These are phyloP conservation scores for Dictyostelium brefeldianum DNA, from an alignment of 78 protist genomes.

Conservation along the genomic window DNA sequence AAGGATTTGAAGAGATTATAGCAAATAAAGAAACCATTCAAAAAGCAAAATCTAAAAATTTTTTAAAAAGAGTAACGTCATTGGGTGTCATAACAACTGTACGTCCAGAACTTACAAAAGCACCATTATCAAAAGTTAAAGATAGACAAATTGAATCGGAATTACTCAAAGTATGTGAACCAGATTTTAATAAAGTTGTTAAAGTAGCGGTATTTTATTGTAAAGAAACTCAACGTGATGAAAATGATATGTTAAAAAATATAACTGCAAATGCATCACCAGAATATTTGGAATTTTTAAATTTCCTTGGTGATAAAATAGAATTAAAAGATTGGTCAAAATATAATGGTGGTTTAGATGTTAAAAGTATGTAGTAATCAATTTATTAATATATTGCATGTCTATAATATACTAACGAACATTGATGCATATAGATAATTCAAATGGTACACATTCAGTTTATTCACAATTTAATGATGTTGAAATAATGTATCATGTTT, in stretches of 20 bases:
- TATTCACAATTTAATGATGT: conserved; percentile 49
- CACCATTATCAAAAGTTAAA: neutral
- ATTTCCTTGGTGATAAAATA: conserved; percentile 72
- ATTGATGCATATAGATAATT: conserved; percentile 23
- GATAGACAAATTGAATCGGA: conserved; percentile 39
- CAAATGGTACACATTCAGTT: conserved; percentile 88
- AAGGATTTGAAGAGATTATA: conserved; percentile 48
- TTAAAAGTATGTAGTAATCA: conserved; percentile 18
- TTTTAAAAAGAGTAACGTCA: conserved; percentile 5
- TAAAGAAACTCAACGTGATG: conserved; percentile 51
- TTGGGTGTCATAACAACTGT: neutral
- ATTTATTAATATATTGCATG: neutral
- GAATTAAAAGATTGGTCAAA: conserved; percentile 62
- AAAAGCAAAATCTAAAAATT: conserved; percentile 10
- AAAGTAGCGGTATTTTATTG: conserved; percentile 78
- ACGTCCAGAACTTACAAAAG: conserved; percentile 37
- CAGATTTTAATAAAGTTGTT: conserved; percentile 60
- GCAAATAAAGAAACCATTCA: neutral
- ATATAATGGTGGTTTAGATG: conserved; percentile 86
- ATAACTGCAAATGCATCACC: conserved; percentile 18
- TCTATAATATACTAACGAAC: no score
- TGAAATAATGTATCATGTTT: conserved; percentile 92
- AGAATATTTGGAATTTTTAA: conserved; percentile 71
- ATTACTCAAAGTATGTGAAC: conserved; percentile 51
- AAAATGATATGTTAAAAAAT: conserved; percentile 42